These are phyloP conservation scores for Eucalyptus cloeziana DNA, from an alignment of 345 rosid genomes.

Conservation along the genomic window DNA sequence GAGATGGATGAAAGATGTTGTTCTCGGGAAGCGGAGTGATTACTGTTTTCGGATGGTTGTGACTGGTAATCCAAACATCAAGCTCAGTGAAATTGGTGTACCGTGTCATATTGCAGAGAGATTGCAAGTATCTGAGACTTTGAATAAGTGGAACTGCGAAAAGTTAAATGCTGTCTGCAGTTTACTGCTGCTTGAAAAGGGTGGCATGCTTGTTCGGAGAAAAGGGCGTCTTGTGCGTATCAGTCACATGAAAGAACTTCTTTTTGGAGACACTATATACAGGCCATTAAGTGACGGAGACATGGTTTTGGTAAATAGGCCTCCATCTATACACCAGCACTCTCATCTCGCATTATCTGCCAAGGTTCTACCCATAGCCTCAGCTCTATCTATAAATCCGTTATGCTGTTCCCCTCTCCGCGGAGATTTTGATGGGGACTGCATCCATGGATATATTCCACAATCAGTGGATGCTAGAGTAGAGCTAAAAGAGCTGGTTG, in stretches of 20 bases:
- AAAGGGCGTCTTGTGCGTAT: conserved; percentile 38
- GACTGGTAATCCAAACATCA: conserved; percentile 67
- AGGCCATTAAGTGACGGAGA: conserved; percentile 75
- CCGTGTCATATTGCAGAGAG: conserved; percentile 71
- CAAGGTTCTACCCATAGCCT: conserved; percentile 50
- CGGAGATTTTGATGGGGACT: conserved; percentile 97
- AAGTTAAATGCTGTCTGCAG: conserved; percentile 29
- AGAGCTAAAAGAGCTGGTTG: conserved; percentile 80
- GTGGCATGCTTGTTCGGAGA: conserved; percentile 48
- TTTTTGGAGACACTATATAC: conserved; percentile 44
- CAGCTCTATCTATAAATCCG: conserved; percentile 79
- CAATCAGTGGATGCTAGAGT: conserved; percentile 62
- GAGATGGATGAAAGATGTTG: conserved; percentile 80
- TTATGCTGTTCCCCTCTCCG: conserved; percentile 81
- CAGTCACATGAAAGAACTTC: conserved; percentile 34
- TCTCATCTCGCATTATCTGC: conserved; percentile 76
- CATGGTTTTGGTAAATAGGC: conserved; percentile 66
- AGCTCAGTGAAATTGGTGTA: conserved; percentile 73
- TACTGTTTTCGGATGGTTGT: conserved; percentile 87
- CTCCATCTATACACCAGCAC: conserved; percentile 93
- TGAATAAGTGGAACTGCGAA: conserved; percentile 63
- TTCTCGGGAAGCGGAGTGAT: conserved; percentile 83
- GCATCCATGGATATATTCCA: conserved; percentile 91
- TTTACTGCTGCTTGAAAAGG: conserved; percentile 47
- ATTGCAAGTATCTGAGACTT: conserved; percentile 59